Conservation (phyloP, 164 flowering plant genomes). For the Nelumbo lutea region DNA sequence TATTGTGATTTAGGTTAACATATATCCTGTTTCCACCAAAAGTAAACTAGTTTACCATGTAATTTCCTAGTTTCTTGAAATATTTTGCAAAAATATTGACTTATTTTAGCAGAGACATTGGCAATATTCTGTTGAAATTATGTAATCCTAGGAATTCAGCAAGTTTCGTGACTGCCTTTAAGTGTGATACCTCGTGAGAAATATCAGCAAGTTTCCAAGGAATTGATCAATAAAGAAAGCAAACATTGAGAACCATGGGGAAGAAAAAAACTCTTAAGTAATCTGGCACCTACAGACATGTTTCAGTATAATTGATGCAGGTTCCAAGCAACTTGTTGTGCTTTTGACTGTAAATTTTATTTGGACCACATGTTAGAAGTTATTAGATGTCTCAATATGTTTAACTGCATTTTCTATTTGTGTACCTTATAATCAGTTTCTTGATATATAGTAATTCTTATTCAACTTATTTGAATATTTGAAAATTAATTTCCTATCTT, state of each 20-base stretch:
- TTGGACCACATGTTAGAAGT: background rate
- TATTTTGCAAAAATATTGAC: no score
- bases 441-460: background rate
- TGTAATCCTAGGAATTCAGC: background rate
- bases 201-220: background rate
- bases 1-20: no score
- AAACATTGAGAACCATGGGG: no score
- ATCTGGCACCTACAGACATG: background rate
- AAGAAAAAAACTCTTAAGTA: background rate
- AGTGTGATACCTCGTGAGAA: background rate
- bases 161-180: background rate
- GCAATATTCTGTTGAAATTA: background rate
- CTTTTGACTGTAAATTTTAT: background rate
- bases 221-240: no score
- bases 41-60: no score
- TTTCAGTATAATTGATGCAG: background rate
- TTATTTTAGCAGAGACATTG: no score
- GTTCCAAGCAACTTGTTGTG: background rate
- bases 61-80: no score
- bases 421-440: background rate
- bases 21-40: no score
- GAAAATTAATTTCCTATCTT: no score
- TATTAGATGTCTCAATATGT: background rate
- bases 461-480: no score
- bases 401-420: background rate